These are phyloP conservation scores for Talaromyces sp. DNA, from an alignment of 2,329 filamentous ascomycete genomes.

Conservation along the genomic window DNA sequence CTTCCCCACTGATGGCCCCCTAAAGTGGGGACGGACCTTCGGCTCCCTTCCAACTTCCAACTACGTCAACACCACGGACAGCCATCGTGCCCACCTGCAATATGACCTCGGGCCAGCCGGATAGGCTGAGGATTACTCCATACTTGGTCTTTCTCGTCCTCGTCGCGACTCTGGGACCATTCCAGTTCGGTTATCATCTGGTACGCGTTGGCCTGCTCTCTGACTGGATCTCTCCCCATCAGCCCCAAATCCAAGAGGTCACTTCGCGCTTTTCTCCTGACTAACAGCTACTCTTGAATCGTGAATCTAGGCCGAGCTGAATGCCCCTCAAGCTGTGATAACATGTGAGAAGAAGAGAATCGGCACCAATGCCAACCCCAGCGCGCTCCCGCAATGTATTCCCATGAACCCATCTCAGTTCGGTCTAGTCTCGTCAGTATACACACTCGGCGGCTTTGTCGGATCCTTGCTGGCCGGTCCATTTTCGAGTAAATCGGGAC, in stretches of 20 bases:
- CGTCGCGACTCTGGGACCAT: constrained; percentile 78
- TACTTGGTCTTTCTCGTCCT: constrained; percentile 78
- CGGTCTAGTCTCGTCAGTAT: constrained; percentile 85
- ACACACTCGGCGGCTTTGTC: constrained; percentile 83
- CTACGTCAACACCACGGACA: no score
- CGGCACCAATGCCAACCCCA: constrained; percentile 18
- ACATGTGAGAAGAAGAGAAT: constrained; percentile 72
- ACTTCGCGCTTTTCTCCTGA: no score
- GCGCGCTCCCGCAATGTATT: constrained; percentile 70
- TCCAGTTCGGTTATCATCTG: constrained; percentile 94
- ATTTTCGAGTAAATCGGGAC: constrained; percentile 74
- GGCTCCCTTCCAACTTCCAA: no score
- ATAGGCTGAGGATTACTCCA: constrained; percentile 58
- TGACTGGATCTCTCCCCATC: neutral
- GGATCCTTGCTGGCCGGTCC: constrained; percentile 82
- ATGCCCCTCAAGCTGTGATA: constrained; percentile 91
- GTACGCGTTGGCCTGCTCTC: constrained; percentile 52
- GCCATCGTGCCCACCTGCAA: no score
- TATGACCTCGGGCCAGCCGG: constrained; percentile 26
- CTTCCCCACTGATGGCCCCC: no score
- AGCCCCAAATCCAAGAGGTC: no score
- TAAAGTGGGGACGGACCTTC: no score
- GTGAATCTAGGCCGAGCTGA: constrained; percentile 84
- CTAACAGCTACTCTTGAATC: no score
- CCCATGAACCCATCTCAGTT: constrained; percentile 82